phyloP scores from a whole-genome alignment of 768 basidiomycete species.

The Pisolithus albus region DNA sequence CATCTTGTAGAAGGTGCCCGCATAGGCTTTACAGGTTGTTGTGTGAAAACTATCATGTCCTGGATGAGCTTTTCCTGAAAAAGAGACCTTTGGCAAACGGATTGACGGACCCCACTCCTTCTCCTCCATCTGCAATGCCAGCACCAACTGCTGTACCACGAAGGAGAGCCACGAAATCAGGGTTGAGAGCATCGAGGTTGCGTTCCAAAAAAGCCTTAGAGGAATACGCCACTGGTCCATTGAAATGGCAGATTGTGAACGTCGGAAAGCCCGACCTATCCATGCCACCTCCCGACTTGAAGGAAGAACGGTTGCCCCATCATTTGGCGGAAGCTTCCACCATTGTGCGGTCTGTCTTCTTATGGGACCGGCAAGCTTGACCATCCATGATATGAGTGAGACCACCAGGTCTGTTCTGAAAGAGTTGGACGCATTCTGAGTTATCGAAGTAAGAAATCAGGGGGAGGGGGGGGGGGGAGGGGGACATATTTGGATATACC shows the following conservation, averaged over 20 bases:
- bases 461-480: too few relatives aligned
- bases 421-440: constrained; percentile 76
- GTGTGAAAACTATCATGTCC: constrained; percentile 91
- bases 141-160: constrained; percentile 43
- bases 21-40: constrained; percentile 92
- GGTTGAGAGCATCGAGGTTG: constrained; percentile 84
- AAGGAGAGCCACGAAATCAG: constrained; percentile 87
- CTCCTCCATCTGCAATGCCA: constrained; percentile 38
- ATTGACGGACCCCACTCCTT: constrained; percentile 76
- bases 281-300: constrained; percentile 64
- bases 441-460: constrained; percentile 86
- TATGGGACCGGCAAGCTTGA: constrained; percentile 76
- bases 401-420: constrained; percentile 84
- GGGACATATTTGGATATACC: constrained; percentile 69
- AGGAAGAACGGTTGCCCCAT: constrained; percentile 89
- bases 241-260: constrained; percentile 90
- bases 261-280: constrained; percentile 77
- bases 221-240: constrained; percentile 87
- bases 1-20: constrained; percentile 84
- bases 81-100: constrained; percentile 89
- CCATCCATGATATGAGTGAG: constrained; percentile 98
- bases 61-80: constrained; percentile 89
- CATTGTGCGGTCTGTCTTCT: constrained; percentile 93
- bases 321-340: constrained; percentile 90
- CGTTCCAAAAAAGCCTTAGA: constrained; percentile 84